Evolutionary conservation across 441 rosid genomes (phyloP), one percentile per base, ranked within the genome.

Genomic region (Lepidium campestre): DNA sequence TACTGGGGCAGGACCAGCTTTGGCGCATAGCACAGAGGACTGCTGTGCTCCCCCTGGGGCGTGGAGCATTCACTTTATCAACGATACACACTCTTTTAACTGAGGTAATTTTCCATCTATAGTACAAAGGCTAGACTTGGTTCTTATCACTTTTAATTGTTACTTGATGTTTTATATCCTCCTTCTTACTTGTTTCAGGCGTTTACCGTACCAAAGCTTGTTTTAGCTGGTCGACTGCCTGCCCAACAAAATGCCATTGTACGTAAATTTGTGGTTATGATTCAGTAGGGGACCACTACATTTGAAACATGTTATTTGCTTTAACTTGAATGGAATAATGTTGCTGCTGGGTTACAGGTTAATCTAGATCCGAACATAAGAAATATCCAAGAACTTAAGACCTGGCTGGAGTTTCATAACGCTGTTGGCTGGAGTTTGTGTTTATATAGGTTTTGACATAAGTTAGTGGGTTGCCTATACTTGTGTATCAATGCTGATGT

Each of bases 211-310:
- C 99, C 99, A 57, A 92, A 90, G 88, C 97, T 95, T 87, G 96
- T 90, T 70, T 84, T 95, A 80, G 96, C 96, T 31, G 99, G 99
- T 79, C 97, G 95, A 71, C 82, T 95, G 82, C 99, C 97, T 62
- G 88, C 99, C 71, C 99, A 92, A 75, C 99, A 92, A 79, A 92
- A 95, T 85, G 99, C 99, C 76, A 93, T 95, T 62, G 99, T 95
- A 89, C 19, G 98, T 86, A 62, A 53, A 57, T n/a, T 40, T 56
- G 55, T 62, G 44, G 50, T 65, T 47, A 19, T 63, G 15, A 50
- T 62, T 59, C 37, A 60, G 39, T 41, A 45, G 14, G 57, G 68
- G 18, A 37, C 20, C 18, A 18, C 36, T 46, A 62, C 64, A 71
- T 39, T 19, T 10, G 31, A 63, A 41, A 63, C 60, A 56, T 47